A percentile compares a stretch with the other conserved stretches of the same genome.
Conservation (phyloP, 1,284 basidiomycete genomes). For the Entoloma clypeatum region DNA sequence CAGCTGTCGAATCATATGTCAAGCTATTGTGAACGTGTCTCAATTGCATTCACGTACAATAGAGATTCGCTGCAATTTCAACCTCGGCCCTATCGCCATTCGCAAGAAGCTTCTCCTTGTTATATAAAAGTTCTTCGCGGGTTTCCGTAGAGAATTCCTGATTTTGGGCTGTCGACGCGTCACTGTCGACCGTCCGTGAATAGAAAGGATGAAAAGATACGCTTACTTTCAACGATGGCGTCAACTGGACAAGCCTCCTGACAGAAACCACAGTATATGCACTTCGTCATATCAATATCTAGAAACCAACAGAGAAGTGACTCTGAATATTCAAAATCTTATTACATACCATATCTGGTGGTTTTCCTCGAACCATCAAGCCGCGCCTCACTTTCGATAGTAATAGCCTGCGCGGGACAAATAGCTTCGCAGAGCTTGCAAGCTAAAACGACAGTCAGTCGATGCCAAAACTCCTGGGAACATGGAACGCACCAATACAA, state of each 20-base stretch:
- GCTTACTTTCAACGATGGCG: constrained; percentile 97
- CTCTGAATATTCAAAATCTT: constrained; percentile 10
- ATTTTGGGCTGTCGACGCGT: constrained; percentile 72
- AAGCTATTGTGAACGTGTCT: constrained; percentile 14
- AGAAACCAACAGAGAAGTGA: constrained; percentile 20
- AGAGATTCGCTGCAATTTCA: constrained; percentile 92
- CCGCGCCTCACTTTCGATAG: constrained; percentile 97
- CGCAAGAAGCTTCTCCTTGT: constrained; percentile 95
- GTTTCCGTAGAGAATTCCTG: constrained; percentile 97
- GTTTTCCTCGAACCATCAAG: constrained; percentile 95
- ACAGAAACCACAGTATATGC: constrained; percentile 98
- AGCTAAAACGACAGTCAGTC: constrained; percentile 45
- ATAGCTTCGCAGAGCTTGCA: constrained; percentile 99
- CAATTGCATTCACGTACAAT: constrained; percentile 48
- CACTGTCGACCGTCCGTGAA: constrained; percentile 6
- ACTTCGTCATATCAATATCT: constrained; percentile 97
- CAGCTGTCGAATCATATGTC: constrained; percentile 28
- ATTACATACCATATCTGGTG: constrained; percentile 83
- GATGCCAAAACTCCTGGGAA: constrained; percentile 6
- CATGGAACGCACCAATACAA: constrained; percentile 76
- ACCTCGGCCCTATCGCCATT: constrained; percentile 97
- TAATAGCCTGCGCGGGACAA: constrained; percentile 99
- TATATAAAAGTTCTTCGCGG: constrained; percentile 97
- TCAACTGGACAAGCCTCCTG: constrained; percentile 99
- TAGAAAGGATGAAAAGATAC: constrained; percentile 12